Base-by-base conservation (phyloP, 108 stramenopile species). In the Conticribra weissflogii region DNA sequence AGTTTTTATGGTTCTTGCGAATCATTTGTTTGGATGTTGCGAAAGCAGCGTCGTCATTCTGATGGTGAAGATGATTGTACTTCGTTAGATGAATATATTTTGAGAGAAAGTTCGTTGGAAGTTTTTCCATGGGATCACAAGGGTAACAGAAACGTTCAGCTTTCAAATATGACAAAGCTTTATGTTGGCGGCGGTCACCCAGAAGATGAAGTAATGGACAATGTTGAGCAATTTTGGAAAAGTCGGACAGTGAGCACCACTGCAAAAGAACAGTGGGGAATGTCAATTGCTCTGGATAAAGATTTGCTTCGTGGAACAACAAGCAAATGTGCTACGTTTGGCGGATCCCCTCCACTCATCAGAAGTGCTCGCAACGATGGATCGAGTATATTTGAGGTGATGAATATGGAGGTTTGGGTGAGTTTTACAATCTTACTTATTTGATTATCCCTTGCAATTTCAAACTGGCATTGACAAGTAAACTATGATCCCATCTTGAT, bases 11-110 rank as follows among this genome's bases (percentile, higher is more conserved):
- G 89, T 34, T 66, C 62, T 27, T 75, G 74, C 8, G 89, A 87
- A 61, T 68, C 85, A 2, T 90, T 90, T 59, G 56, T 90, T n/a
- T 90, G 89, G 89, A 71, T 76, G 27, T 44, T 90, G 29, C 81
- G 81, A 22, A 80, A 74, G 32, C 57, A 64, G 14, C 79, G 85
- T 33, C 3, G 59, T 55, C 14, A 68, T 41, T 31, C 50, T 16
- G 34, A 15, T 24, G 31, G 33, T 2, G 54, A 47, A 45, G 24
- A 46, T n/a, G 1, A 28, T 28, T 67, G 54, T 18, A 27, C 2
- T 14, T 56, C 66, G 0, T 45, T 67, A n/a, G 69, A 70, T 30
- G 69, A 70, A 46, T 70, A 70, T 22, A 60, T 70, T 1, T 53
- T 73, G 32, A 33, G 63, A 55, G 72, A 73, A 58, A 73, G 63